Evolutionary conservation across 1,284 basidiomycete species (phyloP), one percentile per base, ranked within the genome.

Genomic region (Marasmius fiardii): DNA sequence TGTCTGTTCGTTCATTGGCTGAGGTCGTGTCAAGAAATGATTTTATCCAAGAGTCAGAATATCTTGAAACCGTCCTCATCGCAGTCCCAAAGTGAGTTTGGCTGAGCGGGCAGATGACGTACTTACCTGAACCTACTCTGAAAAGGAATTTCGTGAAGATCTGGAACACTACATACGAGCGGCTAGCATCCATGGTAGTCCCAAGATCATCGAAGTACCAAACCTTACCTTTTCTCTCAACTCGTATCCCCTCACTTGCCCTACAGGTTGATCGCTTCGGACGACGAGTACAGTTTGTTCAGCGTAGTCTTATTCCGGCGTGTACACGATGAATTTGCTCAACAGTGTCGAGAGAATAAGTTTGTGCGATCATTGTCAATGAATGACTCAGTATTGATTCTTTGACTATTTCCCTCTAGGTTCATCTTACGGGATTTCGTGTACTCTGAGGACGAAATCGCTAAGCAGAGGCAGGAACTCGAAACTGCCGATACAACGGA

Each of bases 261-360:
- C 48, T 55, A 24, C 60, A 90, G 86, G 52, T 61, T 74, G 60
- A 81, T 99, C 48, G 77, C 88, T 1, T 79, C 87, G 33, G 97
- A 99, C 67, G 88, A 93, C 57, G 97, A 99, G 64, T 99, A 87
- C 69, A 81, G 83, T 18, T 79, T 99, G 18, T 95, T 91, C 67
- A 83, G 85, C 34, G 93, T 95, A 2, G 93, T 96, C 24, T 78
- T 98, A 26, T 99, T 99, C 81, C 88, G 87, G 66, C 89, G 92
- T 65, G 85, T 93, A 49, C 88, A 90, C 65, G 96, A 99, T 63
- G 92, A 98, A 56, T 98, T 96, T 69, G 73, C 89, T 3, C 94
- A 98, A 74, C 95, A 94, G 71, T 96, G 93, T 67, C 79, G 97
- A 61, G 97, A 99, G 71, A 88, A 93, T 75, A 98, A 97, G 93